Base-by-base conservation (phyloP, 176 grass and related monocot species). In the Phyllostachys edulis region DNA sequence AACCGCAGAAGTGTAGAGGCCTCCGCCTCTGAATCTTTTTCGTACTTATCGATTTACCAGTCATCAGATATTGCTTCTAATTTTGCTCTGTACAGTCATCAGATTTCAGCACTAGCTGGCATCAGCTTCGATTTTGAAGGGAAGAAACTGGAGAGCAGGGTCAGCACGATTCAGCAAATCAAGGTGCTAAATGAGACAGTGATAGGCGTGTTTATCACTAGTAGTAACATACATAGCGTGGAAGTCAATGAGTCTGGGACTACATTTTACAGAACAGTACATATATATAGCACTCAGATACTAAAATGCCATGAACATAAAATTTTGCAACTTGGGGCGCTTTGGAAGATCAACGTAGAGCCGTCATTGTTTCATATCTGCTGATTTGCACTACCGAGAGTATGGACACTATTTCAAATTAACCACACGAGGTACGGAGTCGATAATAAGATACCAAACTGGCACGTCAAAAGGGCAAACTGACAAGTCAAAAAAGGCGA, bases 391-490 rank as follows among this genome's bases (percentile, higher is more conserved):
- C 18, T n/a, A 11, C 21, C 8, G 29, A 29, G 45, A 9, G 38
- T 18, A 46, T 57, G 38, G 51, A 10, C 16, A 27, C 50, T 20
- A 59, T 61, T 5, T 18, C 15, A 17, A 56, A 56, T 6, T 17
- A 67, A 24, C 44, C 3, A 7, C 17, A 20, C 52, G 16, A 71
- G 67, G 78, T 34, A 72, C 40, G 67, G 54, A 20, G 55, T 4
- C 50, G 45, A 82, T 44, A 27, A 21, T 71, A 82, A 62, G 69
- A 71, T 61, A 82, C 78, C 70, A 34, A 52, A 62, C 67, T 62
- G 54, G 59, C 68, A 63, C 27, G 54, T 51, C 80, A 9, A 82
- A 63, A 72, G 55, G 12, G 41, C 34, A 37, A 50, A 23, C 80
- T 82, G 80, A 72, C 80, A 82, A 39, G 80, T 72, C 67, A 81